These are phyloP conservation scores for Talaromyces sp. DNA, from an alignment of 2,329 filamentous ascomycete species.

Conservation along the genomic window DNA sequence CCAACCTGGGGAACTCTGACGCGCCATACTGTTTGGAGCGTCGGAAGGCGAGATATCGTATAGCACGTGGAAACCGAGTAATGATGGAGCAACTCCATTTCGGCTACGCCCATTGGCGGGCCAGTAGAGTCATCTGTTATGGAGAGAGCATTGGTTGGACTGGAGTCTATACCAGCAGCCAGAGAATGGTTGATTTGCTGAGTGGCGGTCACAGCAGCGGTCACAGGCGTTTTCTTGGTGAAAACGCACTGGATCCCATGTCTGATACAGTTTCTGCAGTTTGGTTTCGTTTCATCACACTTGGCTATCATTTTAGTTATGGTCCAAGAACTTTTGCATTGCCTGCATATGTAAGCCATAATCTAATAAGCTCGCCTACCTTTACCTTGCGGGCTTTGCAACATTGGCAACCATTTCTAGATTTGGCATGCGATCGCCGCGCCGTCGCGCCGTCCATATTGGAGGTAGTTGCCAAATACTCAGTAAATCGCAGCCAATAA, in stretches of 20 bases:
- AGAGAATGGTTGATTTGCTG: background rate
- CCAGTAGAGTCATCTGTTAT: background rate
- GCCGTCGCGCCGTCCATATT: constrained; percentile 11
- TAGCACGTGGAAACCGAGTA: constrained; percentile 46
- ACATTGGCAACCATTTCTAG: constrained; percentile 20
- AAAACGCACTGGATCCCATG: constrained; percentile 20
- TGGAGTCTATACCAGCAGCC: background rate
- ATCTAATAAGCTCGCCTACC: constrained; percentile 12
- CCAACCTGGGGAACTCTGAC: constrained; percentile 45
- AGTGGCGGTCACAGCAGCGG: background rate
- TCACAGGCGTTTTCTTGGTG: background rate
- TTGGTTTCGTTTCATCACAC: constrained; percentile 24
- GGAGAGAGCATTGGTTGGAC: background rate
- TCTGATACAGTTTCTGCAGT: constrained; percentile 20
- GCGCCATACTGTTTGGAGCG: constrained; percentile 44
- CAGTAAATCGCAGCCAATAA: too few relatives aligned
- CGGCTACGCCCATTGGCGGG: constrained; percentile 25
- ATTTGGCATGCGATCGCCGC: constrained; percentile 22
- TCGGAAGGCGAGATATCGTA: constrained; percentile 41
- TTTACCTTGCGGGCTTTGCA: constrained; percentile 26
- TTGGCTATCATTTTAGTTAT: constrained; percentile 1
- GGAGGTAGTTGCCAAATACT: background rate
- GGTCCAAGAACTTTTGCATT: background rate
- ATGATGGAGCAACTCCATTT: constrained; percentile 52
- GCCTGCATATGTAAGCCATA: too few relatives aligned